Evolutionary conservation across 192 early-diverging fungal genomes (phyloP), one percentile per base, ranked within the genome.

Genomic region (Podila epicladia): DNA sequence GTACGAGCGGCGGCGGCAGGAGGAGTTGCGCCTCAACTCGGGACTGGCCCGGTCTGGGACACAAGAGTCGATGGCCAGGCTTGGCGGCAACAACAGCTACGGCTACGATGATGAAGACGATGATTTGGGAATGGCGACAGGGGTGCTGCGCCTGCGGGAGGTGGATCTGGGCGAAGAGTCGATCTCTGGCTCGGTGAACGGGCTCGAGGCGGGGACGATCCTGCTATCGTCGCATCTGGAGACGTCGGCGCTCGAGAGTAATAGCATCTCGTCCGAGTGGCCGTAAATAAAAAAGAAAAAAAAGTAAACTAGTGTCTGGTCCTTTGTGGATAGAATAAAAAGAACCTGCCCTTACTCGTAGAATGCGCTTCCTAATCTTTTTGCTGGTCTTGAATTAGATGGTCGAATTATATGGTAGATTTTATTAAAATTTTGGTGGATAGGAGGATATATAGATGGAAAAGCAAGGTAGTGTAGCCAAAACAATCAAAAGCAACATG

Each of bases 101-200:
- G 31, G 28, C 13, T 60, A 32, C 29, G 13, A 33, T 11, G 59
- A 60, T 12, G 59, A 17, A 1, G 28, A 13, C 3, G 26, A 28
- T 24, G 58, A 31, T 32, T 5, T 60, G 59, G 59, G 26, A 17
- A 9, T 60, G 59, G 28, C 59, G 13, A 32, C 59, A 11, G 31
- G 17, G 9, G 31, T 60, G 22, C 19, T 60, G 15, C 13, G 15
- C 28, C 26, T 60, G 13, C 59, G 59, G 29, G 59, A 60, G 15
- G 59, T 60, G 59, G 59, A 28, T 26, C 26, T 60, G 24, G 59
- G 59, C 17, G 59, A 60, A 26, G 59, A 60, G 29, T 33, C 59
- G 22, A 60, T 60, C 29, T 17, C 59, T 8, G 29, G n/a, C 7
- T 17, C 59, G 7, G 24, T 60, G 59, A 60, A 60, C 11, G 59